Evolutionary conservation across 2,329 filamentous ascomycete genomes (phyloP).

Genomic region (Epichloe coenophiala): DNA sequence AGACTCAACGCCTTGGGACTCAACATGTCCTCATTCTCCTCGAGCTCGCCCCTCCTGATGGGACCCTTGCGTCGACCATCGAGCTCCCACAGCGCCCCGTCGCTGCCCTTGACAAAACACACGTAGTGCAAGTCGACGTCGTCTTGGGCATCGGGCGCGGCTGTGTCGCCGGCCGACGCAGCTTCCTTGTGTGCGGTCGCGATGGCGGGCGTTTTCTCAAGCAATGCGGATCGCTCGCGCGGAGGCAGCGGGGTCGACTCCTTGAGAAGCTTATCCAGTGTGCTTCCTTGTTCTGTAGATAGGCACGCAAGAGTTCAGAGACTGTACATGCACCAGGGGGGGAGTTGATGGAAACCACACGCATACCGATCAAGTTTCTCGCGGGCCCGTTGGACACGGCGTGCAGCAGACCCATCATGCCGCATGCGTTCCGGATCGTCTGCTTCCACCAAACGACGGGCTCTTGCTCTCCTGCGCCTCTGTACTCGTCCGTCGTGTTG

Average conservation of each 20-base stretch:
- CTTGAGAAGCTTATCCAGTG: conserved; percentile 51
- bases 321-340: no score
- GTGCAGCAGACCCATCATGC: conserved; percentile 78
- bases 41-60: conserved; percentile 40
- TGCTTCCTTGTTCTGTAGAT: conserved; percentile 31
- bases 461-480: conserved; percentile 52
- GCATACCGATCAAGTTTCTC: conserved; percentile 41
- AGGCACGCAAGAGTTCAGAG: neutral
- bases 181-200: conserved; percentile 69
- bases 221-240: conserved; percentile 50
- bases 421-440: conserved; percentile 88
- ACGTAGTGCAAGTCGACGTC: conserved; percentile 92
- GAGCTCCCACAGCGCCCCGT: conserved; percentile 50
- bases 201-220: conserved; percentile 65
- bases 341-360: conserved; percentile 6
- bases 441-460: conserved; percentile 89
- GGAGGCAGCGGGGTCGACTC: conserved; percentile 57
- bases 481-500: conserved; percentile 46
- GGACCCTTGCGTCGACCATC: conserved; percentile 47
- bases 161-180: conserved; percentile 64
- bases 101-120: conserved; percentile 68
- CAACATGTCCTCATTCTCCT: conserved; percentile 53
- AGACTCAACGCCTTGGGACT: conserved; percentile 61
- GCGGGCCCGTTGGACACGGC: conserved; percentile 67
- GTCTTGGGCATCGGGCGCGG: conserved; percentile 64